Evolutionary conservation across 441 rosid species (phyloP), one percentile per base, ranked within the genome.

Genomic region (Lepidium campestre): DNA sequence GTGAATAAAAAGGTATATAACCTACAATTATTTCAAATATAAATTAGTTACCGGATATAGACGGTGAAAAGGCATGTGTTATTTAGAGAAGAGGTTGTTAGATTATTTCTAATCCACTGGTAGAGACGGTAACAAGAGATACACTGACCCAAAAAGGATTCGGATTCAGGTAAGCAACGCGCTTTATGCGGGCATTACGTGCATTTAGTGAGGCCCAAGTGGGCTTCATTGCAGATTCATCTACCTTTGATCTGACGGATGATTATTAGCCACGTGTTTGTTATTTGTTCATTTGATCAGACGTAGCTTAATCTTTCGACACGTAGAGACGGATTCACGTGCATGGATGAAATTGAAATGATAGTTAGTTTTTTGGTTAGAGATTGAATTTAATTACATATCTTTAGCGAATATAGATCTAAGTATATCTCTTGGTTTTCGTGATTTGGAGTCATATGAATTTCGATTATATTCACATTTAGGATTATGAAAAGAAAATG

Each of bases 11-110:
- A n/a, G n/a, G n/a, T n/a, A n/a, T n/a, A n/a, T n/a, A n/a, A n/a
- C n/a, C n/a, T n/a, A n/a, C n/a, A n/a, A n/a, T n/a, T n/a, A n/a
- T n/a, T n/a, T n/a, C n/a, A n/a, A n/a, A n/a, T n/a, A n/a, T n/a
- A 25, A 41, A 22, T 22, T 31, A 40, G 36, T 63, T 54, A 72
- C 71, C 67, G 66, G 71, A 57, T 63, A 64, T 57, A 65, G 42
- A 32, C 71, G 67, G 71, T 72, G 11, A n/a, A 17, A 45, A 20
- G 67, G 61, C 32, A 32, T 25, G 55, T 58, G 48, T 50, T 65
- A 65, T 49, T 50, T 65, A 1, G 48, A 25, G 49, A 42, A 35
- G 41, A 65, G 32, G 25, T 23, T 1, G 14, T n/a, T n/a, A n/a
- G 67, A 19, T 37, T 44, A 23, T 11, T 22, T 22, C 2, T 57